Conservation (phyloP, 208 protist genomes). For the Angomonas deanei region DNA sequence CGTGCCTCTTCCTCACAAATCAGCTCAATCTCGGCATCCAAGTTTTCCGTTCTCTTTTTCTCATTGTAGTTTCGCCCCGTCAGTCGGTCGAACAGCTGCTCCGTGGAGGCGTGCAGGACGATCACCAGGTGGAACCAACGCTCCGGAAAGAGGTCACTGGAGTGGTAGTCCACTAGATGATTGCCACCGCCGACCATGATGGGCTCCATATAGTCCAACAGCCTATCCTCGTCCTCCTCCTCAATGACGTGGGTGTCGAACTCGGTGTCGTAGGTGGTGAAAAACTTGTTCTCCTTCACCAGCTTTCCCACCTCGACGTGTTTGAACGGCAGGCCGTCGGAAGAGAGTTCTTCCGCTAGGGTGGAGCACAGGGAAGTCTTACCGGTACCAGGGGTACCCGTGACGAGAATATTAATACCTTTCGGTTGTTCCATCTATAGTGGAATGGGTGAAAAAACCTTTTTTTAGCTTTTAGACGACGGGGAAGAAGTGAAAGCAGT, state of each 20-base stretch:
- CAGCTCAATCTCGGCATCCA: conserved; percentile 97
- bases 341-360: conserved; percentile 63
- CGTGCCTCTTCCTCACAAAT: conserved; percentile 94
- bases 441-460: neutral
- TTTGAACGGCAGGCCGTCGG: conserved; percentile 26
- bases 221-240: conserved; percentile 90
- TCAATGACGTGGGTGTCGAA: conserved; percentile 92
- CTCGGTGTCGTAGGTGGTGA: conserved; percentile 89
- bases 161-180: conserved; percentile 95
- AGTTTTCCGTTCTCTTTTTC: conserved; percentile 94
- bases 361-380: conserved; percentile 92
- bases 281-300: conserved; percentile 90
- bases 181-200: conserved; percentile 83
- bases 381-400: conserved; percentile 95
- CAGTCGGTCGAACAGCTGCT: conserved; percentile 90
- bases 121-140: conserved; percentile 97
- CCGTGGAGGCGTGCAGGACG: conserved; percentile 91
- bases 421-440: conserved; percentile 62
- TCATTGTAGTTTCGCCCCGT: conserved; percentile 87
- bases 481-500: neutral
- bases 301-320: conserved; percentile 91
- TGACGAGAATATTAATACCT: conserved; percentile 90
- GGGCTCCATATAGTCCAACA: conserved; percentile 95
- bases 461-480: neutral
- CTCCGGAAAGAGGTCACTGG: conserved; percentile 96